Percentiles rank a stretch among this genome's conserved stretches.
phyloP scores from a whole-genome alignment of 1,139 yeast species.

The Chernovozyma sophiae-reginae region DNA sequence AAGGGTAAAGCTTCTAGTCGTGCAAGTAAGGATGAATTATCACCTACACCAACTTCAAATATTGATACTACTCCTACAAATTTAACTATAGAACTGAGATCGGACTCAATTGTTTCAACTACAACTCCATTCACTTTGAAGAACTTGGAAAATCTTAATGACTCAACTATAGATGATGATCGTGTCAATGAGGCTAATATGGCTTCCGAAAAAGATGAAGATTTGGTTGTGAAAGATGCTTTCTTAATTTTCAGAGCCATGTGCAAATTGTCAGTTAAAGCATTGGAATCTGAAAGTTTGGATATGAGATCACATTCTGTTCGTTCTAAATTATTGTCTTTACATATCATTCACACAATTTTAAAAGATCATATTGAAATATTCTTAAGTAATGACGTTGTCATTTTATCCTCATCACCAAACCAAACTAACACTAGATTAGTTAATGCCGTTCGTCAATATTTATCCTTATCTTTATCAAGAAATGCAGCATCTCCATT shows the following conservation, averaged over 20 bases:
- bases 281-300: constrained; percentile 61
- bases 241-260: constrained; percentile 88
- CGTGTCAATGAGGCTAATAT: constrained; percentile 46
- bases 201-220: constrained; percentile 51
- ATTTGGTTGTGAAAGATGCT: constrained; percentile 80
- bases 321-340: constrained; percentile 82
- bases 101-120: not conserved
- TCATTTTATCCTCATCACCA: constrained; percentile 53
- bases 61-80: constrained; percentile 14
- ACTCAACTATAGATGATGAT: constrained; percentile 47
- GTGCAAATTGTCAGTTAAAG: constrained; percentile 87
- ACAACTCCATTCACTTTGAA: constrained; percentile 48
- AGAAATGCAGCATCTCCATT: constrained; percentile 91
- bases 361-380: constrained; percentile 82
- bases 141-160: constrained; percentile 52
- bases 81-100: constrained; percentile 13
- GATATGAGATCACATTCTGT: constrained; percentile 92
- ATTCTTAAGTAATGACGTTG: constrained; percentile 63
- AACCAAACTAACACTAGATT: constrained; percentile 57
- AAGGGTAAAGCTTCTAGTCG: constrained; percentile 2
- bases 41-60: constrained; percentile 3
- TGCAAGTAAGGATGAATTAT: constrained; percentile 9
- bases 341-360: constrained; percentile 84
- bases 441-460: constrained; percentile 79
- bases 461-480: constrained; percentile 75